phyloP scores from a whole-genome alignment of 345 rosid species.

The Melaleuca quinquenervia region DNA sequence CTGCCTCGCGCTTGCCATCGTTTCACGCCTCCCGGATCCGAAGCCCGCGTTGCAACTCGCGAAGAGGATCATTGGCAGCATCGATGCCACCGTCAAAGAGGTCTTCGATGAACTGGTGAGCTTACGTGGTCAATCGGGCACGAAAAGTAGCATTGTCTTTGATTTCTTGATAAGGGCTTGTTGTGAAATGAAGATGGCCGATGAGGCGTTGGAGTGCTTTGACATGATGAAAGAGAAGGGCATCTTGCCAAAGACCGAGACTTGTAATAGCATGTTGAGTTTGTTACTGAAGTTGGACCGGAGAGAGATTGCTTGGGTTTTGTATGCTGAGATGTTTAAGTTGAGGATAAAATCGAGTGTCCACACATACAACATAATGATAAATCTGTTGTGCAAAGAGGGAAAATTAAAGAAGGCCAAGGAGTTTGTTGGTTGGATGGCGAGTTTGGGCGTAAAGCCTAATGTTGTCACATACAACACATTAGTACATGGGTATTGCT shows the following conservation, averaged over 20 bases:
- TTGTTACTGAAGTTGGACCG: conserved; percentile 46
- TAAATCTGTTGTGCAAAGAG: conserved; percentile 44
- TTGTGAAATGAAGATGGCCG: conserved; percentile 52
- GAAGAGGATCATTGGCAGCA: conserved; percentile 19
- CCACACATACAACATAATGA: conserved; percentile 79
- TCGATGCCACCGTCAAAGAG: conserved; percentile 10
- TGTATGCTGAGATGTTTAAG: conserved; percentile 93
- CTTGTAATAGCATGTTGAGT: conserved; percentile 62
- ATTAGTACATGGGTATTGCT: conserved; percentile 64
- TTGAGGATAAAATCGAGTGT: conserved; percentile 63
- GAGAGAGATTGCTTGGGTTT: conserved; percentile 56
- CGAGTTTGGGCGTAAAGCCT: conserved; percentile 58
- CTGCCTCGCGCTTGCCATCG: conserved; percentile 49
- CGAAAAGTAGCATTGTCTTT: conserved; percentile 36
- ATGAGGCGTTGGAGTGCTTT: conserved; percentile 57
- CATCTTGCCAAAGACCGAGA: conserved; percentile 51
- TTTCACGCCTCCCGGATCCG: conserved; percentile 46
- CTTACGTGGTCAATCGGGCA: conserved; percentile 30
- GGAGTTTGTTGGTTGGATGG: conserved; percentile 47
- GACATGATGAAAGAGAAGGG: conserved; percentile 58
- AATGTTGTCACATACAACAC: conserved; percentile 71
- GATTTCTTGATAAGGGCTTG: conserved; percentile 53
- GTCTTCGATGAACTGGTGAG: conserved; percentile 39
- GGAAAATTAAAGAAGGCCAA: conserved; percentile 70
- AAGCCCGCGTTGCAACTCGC: conserved; percentile 46